Percentiles rank a stretch among this genome's conserved stretches.
These are phyloP conservation scores for Diaporthe sp. DNA, from an alignment of 2,329 filamentous ascomycete species.

Conservation along the genomic window DNA sequence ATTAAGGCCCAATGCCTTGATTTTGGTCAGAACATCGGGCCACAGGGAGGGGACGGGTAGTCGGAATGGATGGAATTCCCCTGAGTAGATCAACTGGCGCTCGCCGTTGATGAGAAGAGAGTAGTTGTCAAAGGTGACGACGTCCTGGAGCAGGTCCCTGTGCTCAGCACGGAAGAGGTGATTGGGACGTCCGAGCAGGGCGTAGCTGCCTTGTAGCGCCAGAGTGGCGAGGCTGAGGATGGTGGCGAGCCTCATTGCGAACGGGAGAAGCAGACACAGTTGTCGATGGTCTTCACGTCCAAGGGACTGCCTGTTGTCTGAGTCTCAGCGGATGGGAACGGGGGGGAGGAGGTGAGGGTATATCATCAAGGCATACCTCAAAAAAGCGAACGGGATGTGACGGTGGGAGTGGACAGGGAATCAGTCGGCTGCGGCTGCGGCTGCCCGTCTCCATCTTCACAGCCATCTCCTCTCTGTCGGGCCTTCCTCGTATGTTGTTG, in stretches of 20 bases:
- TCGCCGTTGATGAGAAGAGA: slow-evolving; percentile 77
- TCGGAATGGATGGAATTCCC: slow-evolving; percentile 75
- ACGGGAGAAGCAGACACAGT: neutral
- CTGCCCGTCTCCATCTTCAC: neutral
- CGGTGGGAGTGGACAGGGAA: neutral
- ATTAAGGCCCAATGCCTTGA: slow-evolving; percentile 80
- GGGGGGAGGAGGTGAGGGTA: neutral
- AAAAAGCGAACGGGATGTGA: neutral
- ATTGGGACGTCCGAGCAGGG: slow-evolving; percentile 37
- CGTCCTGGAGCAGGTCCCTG: slow-evolving; percentile 40
- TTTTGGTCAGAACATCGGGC: slow-evolving; percentile 81
- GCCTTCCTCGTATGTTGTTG: slow-evolving; percentile 25
- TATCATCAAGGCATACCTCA: neutral
- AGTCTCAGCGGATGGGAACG: neutral
- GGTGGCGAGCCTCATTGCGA: slow-evolving; percentile 38
- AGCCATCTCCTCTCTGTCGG: slow-evolving; percentile 8
- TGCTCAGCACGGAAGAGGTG: slow-evolving; percentile 32
- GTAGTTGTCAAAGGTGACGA: slow-evolving; percentile 76
- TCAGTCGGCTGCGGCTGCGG: neutral
- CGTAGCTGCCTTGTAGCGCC: slow-evolving; percentile 18
- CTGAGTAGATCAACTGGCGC: slow-evolving; percentile 75
- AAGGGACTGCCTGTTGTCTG: neutral
- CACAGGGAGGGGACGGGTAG: slow-evolving; percentile 56
- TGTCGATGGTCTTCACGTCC: neutral
- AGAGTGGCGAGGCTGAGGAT: slow-evolving; percentile 34